Conservation (phyloP, 495 filamentous ascomycete species). For the Penicillium antarcticum region DNA sequence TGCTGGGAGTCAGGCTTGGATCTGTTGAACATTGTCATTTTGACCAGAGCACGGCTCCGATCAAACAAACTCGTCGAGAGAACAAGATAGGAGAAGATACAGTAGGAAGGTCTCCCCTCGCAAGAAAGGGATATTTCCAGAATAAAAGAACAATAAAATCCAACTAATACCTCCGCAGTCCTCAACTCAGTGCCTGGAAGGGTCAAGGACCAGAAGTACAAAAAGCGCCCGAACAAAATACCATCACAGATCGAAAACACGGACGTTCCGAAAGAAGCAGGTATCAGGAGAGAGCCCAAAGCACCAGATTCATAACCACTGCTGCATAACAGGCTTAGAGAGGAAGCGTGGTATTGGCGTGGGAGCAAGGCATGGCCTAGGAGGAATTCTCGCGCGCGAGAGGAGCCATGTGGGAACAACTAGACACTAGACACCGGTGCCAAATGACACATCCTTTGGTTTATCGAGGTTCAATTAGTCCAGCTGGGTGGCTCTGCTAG, state of each 20-base stretch:
- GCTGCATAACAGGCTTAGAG: background rate
- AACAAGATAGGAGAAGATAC: background rate
- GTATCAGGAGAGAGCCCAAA: constrained; percentile 12
- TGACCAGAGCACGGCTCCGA: constrained; percentile 2
- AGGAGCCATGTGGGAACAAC: constrained; percentile 12
- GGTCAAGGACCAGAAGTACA: constrained; percentile 1
- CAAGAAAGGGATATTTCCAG: background rate
- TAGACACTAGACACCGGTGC: background rate
- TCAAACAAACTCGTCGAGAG: background rate
- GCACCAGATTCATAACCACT: background rate
- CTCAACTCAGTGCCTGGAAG: background rate
- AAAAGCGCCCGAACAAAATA: background rate
- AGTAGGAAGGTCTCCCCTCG: background rate
- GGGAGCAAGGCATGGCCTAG: constrained; percentile 23
- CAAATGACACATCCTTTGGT: constrained; percentile 21
- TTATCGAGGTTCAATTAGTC: constrained; percentile 1
- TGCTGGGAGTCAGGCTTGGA: constrained; percentile 15
- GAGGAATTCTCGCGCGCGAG: constrained; percentile 11
- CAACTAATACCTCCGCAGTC: background rate
- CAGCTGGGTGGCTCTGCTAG: constrained; percentile 4
- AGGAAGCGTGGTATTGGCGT: constrained; percentile 16
- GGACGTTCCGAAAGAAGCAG: constrained; percentile 16
- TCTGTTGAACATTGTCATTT: constrained; percentile 5
- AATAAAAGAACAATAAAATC: background rate
- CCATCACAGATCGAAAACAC: background rate